Conservation (phyloP, 2,329 filamentous ascomycete genomes). For the Penicillium corylophilum region DNA sequence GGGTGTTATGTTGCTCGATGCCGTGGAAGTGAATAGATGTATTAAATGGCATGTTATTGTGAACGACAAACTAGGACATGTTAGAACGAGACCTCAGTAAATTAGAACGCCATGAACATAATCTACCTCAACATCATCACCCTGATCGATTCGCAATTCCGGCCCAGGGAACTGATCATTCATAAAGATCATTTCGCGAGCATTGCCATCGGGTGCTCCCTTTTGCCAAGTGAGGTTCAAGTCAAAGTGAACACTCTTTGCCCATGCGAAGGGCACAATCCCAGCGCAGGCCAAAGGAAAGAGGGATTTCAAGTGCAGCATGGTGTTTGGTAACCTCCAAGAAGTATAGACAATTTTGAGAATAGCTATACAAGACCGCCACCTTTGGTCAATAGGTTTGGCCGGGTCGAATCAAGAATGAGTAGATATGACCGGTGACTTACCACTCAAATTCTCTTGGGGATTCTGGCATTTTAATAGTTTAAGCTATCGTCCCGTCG, state of each 20-base stretch:
- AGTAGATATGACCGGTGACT: not conserved
- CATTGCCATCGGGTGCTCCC: conserved; percentile 34
- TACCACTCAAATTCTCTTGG: not conserved
- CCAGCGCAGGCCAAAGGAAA: conserved; percentile 10
- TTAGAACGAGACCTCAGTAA: not conserved
- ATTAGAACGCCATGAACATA: not conserved
- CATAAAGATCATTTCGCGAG: conserved; percentile 32
- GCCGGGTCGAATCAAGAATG: not conserved
- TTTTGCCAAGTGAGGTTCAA: conserved; percentile 37
- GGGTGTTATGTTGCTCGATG: conserved; percentile 51
- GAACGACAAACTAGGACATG: conserved; percentile 25
- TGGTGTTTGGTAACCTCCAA: not conserved
- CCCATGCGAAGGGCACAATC: conserved; percentile 11
- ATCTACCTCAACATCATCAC: conserved; percentile 32
- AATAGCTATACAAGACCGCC: not conserved
- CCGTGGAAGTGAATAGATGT: conserved; percentile 38
- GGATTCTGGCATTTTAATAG: conserved; percentile 1
- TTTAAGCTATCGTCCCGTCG: not conserved
- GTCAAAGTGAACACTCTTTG: conserved; percentile 22
- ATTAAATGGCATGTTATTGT: conserved; percentile 32
- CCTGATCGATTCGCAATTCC: conserved; percentile 26
- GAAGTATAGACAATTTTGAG: not conserved
- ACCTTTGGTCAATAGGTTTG: not conserved
- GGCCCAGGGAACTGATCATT: conserved; percentile 37
- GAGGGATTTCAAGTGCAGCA: conserved; percentile 15